A percentile compares a stretch with the other conserved stretches of the same genome.
Conservation (phyloP, 2,329 filamentous ascomycete species). For the Cercospora beticola region DNA sequence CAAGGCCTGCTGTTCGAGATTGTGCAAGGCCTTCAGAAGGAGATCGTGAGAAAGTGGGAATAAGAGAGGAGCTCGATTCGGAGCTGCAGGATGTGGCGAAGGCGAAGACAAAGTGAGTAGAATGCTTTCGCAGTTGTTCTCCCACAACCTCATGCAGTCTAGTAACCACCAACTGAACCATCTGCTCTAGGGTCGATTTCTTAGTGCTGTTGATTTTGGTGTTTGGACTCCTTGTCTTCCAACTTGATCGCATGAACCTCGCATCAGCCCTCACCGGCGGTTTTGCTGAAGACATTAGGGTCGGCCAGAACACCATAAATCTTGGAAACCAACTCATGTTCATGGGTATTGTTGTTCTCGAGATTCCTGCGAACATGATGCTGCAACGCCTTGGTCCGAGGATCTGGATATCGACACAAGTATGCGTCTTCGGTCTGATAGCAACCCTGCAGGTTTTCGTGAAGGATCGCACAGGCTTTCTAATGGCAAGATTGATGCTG, state of each 20-base stretch:
- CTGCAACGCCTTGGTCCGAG: slow-evolving; percentile 34
- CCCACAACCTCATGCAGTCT: not conserved
- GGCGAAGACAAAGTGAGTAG: not conserved
- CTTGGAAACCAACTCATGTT: slow-evolving; percentile 57
- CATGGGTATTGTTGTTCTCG: slow-evolving; percentile 51
- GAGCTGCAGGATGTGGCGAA: not conserved
- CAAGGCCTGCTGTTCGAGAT: not conserved
- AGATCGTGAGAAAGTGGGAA: not conserved
- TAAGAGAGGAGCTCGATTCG: not conserved
- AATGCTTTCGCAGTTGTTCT: not conserved
- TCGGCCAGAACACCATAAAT: slow-evolving; percentile 52
- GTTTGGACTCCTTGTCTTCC: slow-evolving; percentile 53
- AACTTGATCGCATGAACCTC: slow-evolving; percentile 56
- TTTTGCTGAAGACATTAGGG: slow-evolving; percentile 46
- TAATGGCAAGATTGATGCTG: slow-evolving; percentile 1
- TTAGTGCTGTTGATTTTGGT: slow-evolving; percentile 52
- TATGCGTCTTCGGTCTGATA: slow-evolving; percentile 4
- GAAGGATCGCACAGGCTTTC: not conserved
- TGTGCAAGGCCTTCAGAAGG: not conserved
- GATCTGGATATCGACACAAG: slow-evolving; percentile 8
- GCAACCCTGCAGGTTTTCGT: slow-evolving; percentile 5
- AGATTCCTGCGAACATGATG: slow-evolving; percentile 54
- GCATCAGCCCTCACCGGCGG: slow-evolving; percentile 53
- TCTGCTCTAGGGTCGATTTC: slow-evolving; percentile 45
- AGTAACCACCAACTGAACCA: not conserved